Conservation (phyloP, 257 asterid species). For the Solanum ahanhuiri region DNA sequence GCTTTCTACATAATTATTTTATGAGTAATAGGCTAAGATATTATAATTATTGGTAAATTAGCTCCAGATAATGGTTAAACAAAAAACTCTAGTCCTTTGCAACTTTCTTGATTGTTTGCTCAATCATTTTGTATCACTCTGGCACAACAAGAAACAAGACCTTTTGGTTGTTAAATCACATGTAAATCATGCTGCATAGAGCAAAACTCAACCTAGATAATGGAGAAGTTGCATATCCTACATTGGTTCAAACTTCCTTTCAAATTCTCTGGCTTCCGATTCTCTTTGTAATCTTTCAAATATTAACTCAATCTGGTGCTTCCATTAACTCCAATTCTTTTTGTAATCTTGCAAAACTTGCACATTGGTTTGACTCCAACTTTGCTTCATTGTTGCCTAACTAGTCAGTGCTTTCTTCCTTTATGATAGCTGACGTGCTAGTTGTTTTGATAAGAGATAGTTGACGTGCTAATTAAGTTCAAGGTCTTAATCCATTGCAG, state of each 20-base stretch:
- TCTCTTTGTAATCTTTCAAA: neutral
- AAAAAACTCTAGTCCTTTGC: neutral
- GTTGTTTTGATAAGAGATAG: conserved; percentile 3
- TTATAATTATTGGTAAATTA: neutral
- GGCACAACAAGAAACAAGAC: neutral
- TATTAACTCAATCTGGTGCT: neutral
- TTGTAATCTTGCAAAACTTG: neutral
- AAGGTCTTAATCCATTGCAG: conserved; percentile 49
- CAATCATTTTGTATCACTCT: neutral
- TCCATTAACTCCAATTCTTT: neutral
- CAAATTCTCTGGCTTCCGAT: neutral
- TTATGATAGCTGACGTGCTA: neutral
- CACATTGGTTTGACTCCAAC: neutral
- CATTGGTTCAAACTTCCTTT: neutral
- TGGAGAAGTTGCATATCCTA: neutral
- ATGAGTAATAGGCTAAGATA: neutral
- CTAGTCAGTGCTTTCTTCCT: neutral
- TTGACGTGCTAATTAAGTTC: conserved; percentile 15
- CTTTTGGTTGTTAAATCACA: neutral
- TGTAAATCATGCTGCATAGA: neutral
- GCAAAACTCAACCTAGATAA: neutral
- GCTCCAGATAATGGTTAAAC: neutral
- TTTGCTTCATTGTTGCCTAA: neutral
- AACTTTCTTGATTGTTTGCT: neutral
- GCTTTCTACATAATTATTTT: neutral